Percentiles rank a stretch among this genome's conserved stretches.
phyloP scores from a whole-genome alignment of 139 green algal species.

The Klebsormidium nitens region DNA sequence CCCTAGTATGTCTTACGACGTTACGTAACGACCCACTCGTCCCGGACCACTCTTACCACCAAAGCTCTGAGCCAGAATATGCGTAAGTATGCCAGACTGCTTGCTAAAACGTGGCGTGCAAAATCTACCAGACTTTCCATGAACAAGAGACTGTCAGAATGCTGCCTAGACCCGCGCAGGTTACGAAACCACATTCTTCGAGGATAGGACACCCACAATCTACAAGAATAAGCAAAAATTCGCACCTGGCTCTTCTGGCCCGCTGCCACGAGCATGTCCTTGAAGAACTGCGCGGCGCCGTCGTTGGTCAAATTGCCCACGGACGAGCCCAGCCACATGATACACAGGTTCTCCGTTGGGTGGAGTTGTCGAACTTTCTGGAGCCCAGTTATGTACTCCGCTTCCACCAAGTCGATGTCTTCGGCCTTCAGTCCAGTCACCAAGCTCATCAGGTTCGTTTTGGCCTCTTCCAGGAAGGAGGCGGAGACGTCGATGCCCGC shows the following conservation, averaged over 20 bases:
- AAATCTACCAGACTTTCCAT: too few species aligned
- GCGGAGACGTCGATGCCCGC: constrained; percentile 52
- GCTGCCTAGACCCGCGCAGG: too few species aligned
- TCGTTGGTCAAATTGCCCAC: constrained; percentile 53
- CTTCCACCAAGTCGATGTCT: constrained; percentile 25
- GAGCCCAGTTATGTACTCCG: constrained; percentile 31
- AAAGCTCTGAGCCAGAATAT: too few species aligned
- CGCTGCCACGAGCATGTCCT: constrained; percentile 7
- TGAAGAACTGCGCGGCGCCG: constrained; percentile 47
- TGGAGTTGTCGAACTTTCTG: constrained; percentile 12
- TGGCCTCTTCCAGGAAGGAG: constrained; percentile 46
- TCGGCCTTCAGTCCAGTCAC: constrained; percentile 12
- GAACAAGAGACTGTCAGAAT: too few species aligned
- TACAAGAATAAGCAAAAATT: too few species aligned
- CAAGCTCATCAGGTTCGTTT: constrained; percentile 26
- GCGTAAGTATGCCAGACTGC: too few species aligned
- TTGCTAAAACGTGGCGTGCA: too few species aligned
- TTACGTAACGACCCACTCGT: too few species aligned
- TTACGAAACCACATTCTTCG: too few species aligned
- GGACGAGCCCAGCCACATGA: constrained; percentile 61
- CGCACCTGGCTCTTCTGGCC: constrained; percentile 35
- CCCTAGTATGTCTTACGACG: too few species aligned
- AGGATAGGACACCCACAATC: too few species aligned
- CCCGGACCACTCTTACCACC: too few species aligned
- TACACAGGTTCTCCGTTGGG: constrained; percentile 38